Evolutionary conservation across 2,329 filamentous ascomycete species (phyloP).

Genomic region (Microdochium trichocladiopsis): DNA sequence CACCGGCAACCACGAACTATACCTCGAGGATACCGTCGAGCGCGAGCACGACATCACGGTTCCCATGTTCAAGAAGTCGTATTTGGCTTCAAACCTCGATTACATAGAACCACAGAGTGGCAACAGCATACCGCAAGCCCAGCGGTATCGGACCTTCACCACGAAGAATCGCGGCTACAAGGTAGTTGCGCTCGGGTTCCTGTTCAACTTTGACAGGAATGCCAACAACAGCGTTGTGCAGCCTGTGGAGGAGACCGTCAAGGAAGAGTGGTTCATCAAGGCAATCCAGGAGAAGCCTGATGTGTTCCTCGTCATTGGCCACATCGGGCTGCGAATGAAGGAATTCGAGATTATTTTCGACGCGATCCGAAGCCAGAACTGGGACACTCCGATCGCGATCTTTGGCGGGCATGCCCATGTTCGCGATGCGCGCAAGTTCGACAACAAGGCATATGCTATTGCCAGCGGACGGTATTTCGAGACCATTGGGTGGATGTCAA

Average conservation of each 20-base stretch:
- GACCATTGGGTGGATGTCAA: constrained; percentile 88
- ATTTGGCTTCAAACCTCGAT: constrained; percentile 89
- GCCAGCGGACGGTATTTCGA: constrained; percentile 92
- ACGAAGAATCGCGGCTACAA: constrained; percentile 84
- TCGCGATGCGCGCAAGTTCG: constrained; percentile 74
- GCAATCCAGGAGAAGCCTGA: constrained; percentile 82
- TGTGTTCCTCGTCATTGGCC: constrained; percentile 79
- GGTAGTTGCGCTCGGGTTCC: constrained; percentile 84
- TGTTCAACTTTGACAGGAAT: constrained; percentile 90
- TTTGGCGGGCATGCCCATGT: constrained; percentile 91
- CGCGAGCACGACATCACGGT: constrained; percentile 75
- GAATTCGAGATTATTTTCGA: constrained; percentile 75
- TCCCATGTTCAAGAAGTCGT: constrained; percentile 72
- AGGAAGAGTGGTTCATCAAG: constrained; percentile 82
- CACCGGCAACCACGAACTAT: constrained; percentile 92
- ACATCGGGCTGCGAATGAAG: constrained; percentile 73
- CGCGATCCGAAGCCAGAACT: constrained; percentile 68
- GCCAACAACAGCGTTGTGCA: constrained; percentile 86
- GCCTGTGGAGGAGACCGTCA: constrained; percentile 70
- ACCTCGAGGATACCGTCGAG: constrained; percentile 70
- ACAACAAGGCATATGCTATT: constrained; percentile 69
- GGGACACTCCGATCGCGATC: constrained; percentile 81
- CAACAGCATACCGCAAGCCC: constrained; percentile 67
- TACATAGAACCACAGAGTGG: constrained; percentile 70
- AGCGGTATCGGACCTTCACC: constrained; percentile 79